Conservation (phyloP, 2,329 filamentous ascomycete genomes). For the Aspergillaceae sp. region DNA sequence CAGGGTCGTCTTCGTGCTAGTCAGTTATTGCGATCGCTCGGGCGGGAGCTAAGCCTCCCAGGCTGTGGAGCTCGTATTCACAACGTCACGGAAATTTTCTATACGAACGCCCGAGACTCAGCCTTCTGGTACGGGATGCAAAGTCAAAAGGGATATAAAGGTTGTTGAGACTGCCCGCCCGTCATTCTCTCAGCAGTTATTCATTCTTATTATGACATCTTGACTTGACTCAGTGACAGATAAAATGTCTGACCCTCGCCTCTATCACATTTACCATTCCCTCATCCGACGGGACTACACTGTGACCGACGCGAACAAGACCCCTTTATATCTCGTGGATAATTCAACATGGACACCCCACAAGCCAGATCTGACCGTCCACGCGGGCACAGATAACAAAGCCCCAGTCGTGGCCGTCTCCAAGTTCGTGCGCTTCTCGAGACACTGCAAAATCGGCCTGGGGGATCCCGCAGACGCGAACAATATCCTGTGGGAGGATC, state of each 20-base stretch:
- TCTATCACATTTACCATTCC: conserved; percentile 19
- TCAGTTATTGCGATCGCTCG: not conserved
- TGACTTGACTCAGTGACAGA: not conserved
- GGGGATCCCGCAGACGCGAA: conserved; percentile 18
- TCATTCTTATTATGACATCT: no score
- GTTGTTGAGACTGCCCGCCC: no score
- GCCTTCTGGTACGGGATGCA: not conserved
- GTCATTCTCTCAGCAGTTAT: no score
- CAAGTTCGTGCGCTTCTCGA: conserved; percentile 27
- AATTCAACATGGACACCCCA: conserved; percentile 20
- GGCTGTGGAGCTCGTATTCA: not conserved
- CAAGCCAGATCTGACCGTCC: conserved; percentile 28
- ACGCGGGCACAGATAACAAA: conserved; percentile 17
- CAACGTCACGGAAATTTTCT: not conserved
- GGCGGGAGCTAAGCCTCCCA: not conserved
- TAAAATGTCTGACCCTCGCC: not conserved
- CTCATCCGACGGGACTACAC: conserved; percentile 16
- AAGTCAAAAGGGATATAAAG: no score
- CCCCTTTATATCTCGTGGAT: conserved; percentile 17
- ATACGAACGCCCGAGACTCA: not conserved
- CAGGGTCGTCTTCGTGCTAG: not conserved
- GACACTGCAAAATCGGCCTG: conserved; percentile 24
- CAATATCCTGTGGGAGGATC: conserved; percentile 22
- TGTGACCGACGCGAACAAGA: conserved; percentile 12
- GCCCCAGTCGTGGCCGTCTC: conserved; percentile 21